Evolutionary conservation across 1,139 yeast species (phyloP), one percentile per base, ranked within the genome.

Genomic region (Ogataea hybrid): DNA sequence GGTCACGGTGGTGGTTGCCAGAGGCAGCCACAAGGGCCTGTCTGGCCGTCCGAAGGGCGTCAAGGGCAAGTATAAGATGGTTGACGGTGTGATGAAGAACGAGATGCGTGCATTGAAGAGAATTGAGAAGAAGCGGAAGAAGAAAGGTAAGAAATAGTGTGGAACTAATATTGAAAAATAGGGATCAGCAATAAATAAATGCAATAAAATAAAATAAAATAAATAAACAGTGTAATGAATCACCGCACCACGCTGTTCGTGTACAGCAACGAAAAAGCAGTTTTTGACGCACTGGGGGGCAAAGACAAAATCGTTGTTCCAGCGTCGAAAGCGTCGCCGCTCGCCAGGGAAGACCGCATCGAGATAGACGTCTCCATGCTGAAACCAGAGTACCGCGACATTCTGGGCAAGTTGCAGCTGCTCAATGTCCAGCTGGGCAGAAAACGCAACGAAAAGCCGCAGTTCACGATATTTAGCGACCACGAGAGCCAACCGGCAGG

Each of bases 1-100:
- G 73, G 86, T 88, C 29, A 86, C 95, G 0, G 76, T 88, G 51
- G 96, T 92, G 49, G 90, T 81, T 52, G 97, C 99, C n/a, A 70
- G 73, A 44, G 97, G 97, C 56, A 65, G 73, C 35, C 90, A 90
- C 65, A 84, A 73, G 63, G 96, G 96, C 49, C 69, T 90, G 40
- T 75, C 88, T 54, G 98, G 98, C 44, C 84, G 99, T 69, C 99
- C 99, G 27, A 84, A 81, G 69, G 99, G 98, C 61, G 80, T 92
- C 55, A 88, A 84, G 68, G 99, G 98, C 69, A 89, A 88, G 63
- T 92, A 92, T 72, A 92, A 88, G 83, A 92, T 94, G 98, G 97
- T 92, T 56, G 99, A 92, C 68, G 97, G 97, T 72, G 86, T 84
- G 16, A 73, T 89, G 84, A 92, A 92, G 86, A 92, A 92, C 65